Conservation (phyloP, 1,284 basidiomycete species). For the Naganishia sp. region DNA sequence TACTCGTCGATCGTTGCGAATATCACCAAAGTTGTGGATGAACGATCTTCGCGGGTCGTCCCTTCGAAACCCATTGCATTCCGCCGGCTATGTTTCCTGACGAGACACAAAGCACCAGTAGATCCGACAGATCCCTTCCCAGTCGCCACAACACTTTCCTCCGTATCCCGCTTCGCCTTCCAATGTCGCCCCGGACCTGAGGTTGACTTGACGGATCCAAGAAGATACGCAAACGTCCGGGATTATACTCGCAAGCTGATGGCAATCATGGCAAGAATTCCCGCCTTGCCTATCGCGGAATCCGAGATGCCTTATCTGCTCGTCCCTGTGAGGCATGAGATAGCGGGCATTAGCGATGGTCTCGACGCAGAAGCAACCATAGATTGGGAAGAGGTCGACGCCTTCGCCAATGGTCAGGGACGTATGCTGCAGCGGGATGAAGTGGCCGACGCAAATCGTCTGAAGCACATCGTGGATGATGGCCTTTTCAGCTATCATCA, state of each 20-base stretch:
- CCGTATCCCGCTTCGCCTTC: slow-evolving; percentile 1
- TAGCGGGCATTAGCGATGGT: no score
- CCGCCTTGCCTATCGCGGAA: slow-evolving; percentile 1
- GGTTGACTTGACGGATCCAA: slow-evolving; percentile 7
- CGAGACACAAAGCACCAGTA: slow-evolving; percentile 6
- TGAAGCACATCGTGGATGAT: slow-evolving; percentile 23
- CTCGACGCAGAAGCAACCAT: background rate
- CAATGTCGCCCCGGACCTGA: slow-evolving; percentile 10
- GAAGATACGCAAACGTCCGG: background rate
- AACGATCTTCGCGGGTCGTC: background rate
- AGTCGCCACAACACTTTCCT: background rate
- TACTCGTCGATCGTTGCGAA: slow-evolving; percentile 10
- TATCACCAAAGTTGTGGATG: background rate
- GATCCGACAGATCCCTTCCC: slow-evolving; percentile 7
- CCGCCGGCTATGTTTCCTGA: slow-evolving; percentile 18
- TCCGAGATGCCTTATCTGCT: slow-evolving; percentile 20
- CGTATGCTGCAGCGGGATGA: slow-evolving; percentile 9
- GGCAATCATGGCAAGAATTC: slow-evolving; percentile 9
- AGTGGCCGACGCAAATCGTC: slow-evolving; percentile 18
- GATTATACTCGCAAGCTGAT: slow-evolving; percentile 16
- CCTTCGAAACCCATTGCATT: slow-evolving; percentile 2
- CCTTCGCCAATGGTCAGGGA: slow-evolving; percentile 6
- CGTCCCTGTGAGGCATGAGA: slow-evolving; percentile 1
- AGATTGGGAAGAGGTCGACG: slow-evolving; percentile 21
- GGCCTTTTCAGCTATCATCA: slow-evolving; percentile 23